Evolutionary conservation across 495 filamentous ascomycete genomes (phyloP).

Genomic region (Cercophora newfieldiana): DNA sequence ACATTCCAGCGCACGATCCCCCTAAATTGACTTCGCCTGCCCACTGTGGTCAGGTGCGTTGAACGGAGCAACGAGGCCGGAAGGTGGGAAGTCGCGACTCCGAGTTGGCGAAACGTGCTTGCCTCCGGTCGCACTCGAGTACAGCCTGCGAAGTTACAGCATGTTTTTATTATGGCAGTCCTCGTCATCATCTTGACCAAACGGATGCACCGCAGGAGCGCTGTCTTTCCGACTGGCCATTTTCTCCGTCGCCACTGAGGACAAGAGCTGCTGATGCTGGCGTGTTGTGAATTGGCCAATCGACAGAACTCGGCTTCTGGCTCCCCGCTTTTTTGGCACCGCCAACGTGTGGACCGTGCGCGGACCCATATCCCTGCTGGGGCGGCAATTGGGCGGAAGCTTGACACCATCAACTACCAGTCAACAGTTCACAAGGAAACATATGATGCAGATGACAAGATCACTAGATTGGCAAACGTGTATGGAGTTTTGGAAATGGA

Average conservation of each 20-base stretch:
- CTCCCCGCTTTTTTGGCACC: not conserved
- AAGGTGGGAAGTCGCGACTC: not conserved
- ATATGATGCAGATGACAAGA: no score
- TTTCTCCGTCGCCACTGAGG: not conserved
- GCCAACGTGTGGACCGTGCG: not conserved
- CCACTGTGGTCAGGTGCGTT: constrained; percentile 10
- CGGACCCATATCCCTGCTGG: not conserved
- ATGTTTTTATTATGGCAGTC: not conserved
- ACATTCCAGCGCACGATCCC: not conserved
- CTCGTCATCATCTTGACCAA: not conserved
- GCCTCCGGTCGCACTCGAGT: not conserved
- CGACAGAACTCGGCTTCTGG: not conserved
- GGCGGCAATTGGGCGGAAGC: not conserved
- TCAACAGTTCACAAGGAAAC: no score
- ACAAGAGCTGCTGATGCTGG: not conserved
- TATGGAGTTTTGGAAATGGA: no score
- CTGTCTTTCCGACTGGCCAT: constrained; percentile 1
- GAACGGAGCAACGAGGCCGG: not conserved
- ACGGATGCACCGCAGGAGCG: not conserved
- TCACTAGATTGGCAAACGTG: no score
- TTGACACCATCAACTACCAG: no score
- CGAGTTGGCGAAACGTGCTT: not conserved
- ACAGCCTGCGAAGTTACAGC: not conserved
- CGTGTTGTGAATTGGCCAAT: constrained; percentile 22
- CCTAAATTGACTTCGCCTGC: not conserved